Evolutionary conservation across 306 rosid genomes (phyloP).

Genomic region (Vigna reflexopilosa): DNA sequence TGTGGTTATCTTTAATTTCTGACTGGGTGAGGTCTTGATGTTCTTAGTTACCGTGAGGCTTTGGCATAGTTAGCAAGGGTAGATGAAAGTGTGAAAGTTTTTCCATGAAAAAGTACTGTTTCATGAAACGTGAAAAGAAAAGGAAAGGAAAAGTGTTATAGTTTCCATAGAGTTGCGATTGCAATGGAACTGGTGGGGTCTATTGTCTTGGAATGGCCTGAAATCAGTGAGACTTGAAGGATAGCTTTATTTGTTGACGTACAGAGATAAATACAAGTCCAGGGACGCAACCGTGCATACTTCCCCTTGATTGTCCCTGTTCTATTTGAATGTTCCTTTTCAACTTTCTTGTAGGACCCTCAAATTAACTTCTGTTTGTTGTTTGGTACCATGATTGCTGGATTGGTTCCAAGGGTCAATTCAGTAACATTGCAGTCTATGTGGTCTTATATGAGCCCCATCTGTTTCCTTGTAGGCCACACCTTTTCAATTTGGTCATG

Average conservation of each 20-base stretch:
- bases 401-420: slow-evolving; percentile 30
- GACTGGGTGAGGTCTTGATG: neutral
- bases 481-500: neutral
- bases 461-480: slow-evolving; percentile 7
- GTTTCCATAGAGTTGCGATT: slow-evolving; percentile 28
- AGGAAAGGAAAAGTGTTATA: slow-evolving; percentile 38
- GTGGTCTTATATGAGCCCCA: neutral
- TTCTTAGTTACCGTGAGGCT: neutral
- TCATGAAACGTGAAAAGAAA: slow-evolving; percentile 43
- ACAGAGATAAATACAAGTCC: neutral
- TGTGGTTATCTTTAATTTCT: neutral
- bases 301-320: neutral
- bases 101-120: slow-evolving; percentile 24
- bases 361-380: slow-evolving; percentile 23
- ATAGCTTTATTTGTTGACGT: slow-evolving; percentile 26
- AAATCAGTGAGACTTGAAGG: slow-evolving; percentile 1
- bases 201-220: slow-evolving; percentile 10
- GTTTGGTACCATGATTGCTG: slow-evolving; percentile 35
- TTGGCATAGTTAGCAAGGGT: neutral
- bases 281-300: neutral
- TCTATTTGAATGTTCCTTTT: slow-evolving; percentile 25
- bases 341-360: slow-evolving; percentile 41
- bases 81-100: too few relatives aligned
- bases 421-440: neutral
- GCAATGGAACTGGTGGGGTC: slow-evolving; percentile 23